phyloP scores from a whole-genome alignment of 2,329 filamentous ascomycete genomes.

The Exserohilum rostratum region DNA sequence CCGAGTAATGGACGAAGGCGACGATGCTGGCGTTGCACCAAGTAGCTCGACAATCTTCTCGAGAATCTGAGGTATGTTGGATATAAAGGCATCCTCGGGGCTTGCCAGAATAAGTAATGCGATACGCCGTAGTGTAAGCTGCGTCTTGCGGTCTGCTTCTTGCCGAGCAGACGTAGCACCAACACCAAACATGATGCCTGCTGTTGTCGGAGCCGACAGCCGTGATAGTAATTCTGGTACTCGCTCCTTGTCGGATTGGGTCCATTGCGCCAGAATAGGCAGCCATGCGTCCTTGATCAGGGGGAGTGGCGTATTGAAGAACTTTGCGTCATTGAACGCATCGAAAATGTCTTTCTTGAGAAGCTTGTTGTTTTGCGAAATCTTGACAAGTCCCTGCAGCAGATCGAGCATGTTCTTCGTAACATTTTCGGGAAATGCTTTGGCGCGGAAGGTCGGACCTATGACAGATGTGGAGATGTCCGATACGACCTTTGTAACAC shows the following conservation, averaged over 20 bases:
- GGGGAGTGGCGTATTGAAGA: slow-evolving; percentile 73
- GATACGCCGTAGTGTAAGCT: slow-evolving; percentile 84
- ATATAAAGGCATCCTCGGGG: slow-evolving; percentile 77
- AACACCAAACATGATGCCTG: slow-evolving; percentile 98
- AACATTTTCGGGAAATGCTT: slow-evolving; percentile 84
- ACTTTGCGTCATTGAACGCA: slow-evolving; percentile 86
- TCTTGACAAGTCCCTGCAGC: slow-evolving; percentile 75
- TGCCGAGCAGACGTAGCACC: slow-evolving; percentile 90
- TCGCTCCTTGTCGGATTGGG: slow-evolving; percentile 83
- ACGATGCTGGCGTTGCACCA: slow-evolving; percentile 81
- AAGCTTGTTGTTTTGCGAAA: slow-evolving; percentile 80
- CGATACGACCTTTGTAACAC: slow-evolving; percentile 76
- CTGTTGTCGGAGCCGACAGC: slow-evolving; percentile 83
- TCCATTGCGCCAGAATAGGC: slow-evolving; percentile 82
- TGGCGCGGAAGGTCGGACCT: slow-evolving; percentile 80
- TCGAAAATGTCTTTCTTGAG: slow-evolving; percentile 95
- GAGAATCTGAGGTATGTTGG: slow-evolving; percentile 73
- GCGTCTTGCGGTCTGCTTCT: slow-evolving; percentile 93
- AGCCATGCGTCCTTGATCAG: slow-evolving; percentile 80
- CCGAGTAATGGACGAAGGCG: slow-evolving; percentile 86
- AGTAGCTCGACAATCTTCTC: slow-evolving; percentile 89
- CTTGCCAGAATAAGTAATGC: slow-evolving; percentile 79
- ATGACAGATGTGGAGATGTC: slow-evolving; percentile 85
- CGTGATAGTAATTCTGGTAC: slow-evolving; percentile 80
- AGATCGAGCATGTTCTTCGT: slow-evolving; percentile 73